Evolutionary conservation across 768 basidiomycete species (phyloP).

Genomic region (Lactifluus hygrophoroides): DNA sequence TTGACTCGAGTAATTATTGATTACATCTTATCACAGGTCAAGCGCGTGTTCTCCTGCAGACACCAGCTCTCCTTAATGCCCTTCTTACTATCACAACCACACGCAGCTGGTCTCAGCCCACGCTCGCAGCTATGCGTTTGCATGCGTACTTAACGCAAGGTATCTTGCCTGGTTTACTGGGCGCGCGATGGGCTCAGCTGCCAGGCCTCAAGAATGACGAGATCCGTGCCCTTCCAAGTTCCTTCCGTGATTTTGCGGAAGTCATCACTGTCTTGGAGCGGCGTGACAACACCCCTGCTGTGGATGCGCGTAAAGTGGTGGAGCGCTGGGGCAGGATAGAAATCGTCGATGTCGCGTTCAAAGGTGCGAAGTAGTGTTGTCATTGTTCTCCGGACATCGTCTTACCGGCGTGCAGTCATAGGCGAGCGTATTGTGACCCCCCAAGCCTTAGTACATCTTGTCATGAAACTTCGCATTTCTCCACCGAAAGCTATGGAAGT

Average conservation of each 20-base stretch:
- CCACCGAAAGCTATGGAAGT: constrained; percentile 36
- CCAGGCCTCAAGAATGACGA: constrained; percentile 60
- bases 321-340: constrained; percentile 69
- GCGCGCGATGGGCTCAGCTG: constrained; percentile 57
- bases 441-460: constrained; percentile 77
- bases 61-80: constrained; percentile 66
- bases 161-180: constrained; percentile 45
- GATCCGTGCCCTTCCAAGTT: constrained; percentile 33
- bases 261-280: constrained; percentile 43
- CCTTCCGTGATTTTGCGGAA: constrained; percentile 34
- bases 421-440: constrained; percentile 86
- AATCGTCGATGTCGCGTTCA: constrained; percentile 75
- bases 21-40: constrained; percentile 45
- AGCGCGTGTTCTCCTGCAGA: constrained; percentile 57
- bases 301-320: constrained; percentile 55
- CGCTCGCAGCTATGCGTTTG: constrained; percentile 70
- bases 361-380: constrained; percentile 43
- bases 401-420: constrained; percentile 47
- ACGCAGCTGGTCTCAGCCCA: constrained; percentile 83
- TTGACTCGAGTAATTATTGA: not conserved
- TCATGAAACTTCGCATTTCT: constrained; percentile 71
- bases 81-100: constrained; percentile 75
- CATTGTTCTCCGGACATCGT: not conserved
- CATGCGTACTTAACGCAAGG: constrained; percentile 83
- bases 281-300: constrained; percentile 39